A percentile compares a stretch with the other conserved stretches of the same genome.
phyloP scores from a whole-genome alignment of 257 asterid species.

The Nicotiana paniculata region DNA sequence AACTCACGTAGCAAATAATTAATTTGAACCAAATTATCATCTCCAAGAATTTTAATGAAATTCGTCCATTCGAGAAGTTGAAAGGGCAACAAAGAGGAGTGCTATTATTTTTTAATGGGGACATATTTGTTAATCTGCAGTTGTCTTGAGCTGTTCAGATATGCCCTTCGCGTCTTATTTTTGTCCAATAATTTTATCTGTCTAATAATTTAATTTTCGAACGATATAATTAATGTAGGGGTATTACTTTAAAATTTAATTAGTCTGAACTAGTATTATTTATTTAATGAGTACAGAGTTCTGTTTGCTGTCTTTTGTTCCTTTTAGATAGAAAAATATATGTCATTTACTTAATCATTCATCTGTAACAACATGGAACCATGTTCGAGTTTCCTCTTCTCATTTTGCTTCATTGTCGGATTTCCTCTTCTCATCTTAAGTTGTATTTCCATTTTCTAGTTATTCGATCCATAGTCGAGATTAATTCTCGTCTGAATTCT shows the following conservation, averaged over 20 bases:
- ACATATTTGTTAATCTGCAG: not conserved
- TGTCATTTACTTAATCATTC: not conserved
- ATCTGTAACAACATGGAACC: not conserved
- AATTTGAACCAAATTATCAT: not conserved
- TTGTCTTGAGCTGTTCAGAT: not conserved
- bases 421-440: not conserved
- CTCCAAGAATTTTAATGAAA: not conserved
- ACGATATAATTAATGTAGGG: not conserved
- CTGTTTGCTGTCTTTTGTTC: not conserved
- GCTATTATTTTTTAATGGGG: too few species aligned
- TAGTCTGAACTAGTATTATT: not conserved
- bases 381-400: constrained; percentile 3
- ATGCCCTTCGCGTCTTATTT: not conserved
- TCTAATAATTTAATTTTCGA: not conserved
- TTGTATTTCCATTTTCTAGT: not conserved
- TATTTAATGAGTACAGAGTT: not conserved
- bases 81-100: not conserved
- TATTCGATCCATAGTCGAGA: not conserved
- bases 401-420: not conserved
- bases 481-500: not conserved
- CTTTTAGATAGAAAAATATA: not conserved
- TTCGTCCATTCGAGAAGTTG: not conserved
- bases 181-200: not conserved
- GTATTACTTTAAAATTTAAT: not conserved
- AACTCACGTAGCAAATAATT: not conserved